These are phyloP conservation scores for Elaeis oleifera DNA, from an alignment of 202 grass and related monocot genomes.

Conservation along the genomic window DNA sequence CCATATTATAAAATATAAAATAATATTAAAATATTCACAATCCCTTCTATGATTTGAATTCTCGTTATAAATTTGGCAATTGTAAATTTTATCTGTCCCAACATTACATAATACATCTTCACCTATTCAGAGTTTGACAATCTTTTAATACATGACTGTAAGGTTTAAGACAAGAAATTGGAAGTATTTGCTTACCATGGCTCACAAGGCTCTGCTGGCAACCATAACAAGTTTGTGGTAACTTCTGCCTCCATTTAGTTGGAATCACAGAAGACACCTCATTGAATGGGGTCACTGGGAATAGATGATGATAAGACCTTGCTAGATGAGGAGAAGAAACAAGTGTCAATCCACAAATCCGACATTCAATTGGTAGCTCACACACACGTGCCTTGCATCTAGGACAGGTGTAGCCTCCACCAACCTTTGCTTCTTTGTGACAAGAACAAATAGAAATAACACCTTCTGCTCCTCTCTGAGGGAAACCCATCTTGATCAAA, in stretches of 20 bases:
- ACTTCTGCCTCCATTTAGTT: constrained; percentile 63
- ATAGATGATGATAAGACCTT: constrained; percentile 95
- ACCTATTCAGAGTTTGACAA: too few species aligned
- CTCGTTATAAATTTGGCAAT: too few species aligned
- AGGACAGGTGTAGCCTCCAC: constrained; percentile 90
- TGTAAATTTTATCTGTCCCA: too few species aligned
- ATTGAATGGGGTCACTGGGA: constrained; percentile 80
- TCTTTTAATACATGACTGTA: too few species aligned
- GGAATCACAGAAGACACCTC: constrained; percentile 50
- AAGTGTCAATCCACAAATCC: constrained; percentile 80
- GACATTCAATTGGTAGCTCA: constrained; percentile 85
- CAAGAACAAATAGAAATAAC: constrained; percentile 96
- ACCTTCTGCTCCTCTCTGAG: constrained; percentile 97
- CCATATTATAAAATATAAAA: too few species aligned
- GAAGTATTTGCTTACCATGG: constrained; percentile 43
- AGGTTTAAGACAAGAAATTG: background rate
- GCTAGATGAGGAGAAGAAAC: constrained; percentile 97
- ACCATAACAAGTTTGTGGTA: constrained; percentile 61
- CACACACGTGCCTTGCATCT: constrained; percentile 98
- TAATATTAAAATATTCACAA: too few species aligned
- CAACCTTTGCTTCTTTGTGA: constrained; percentile 79
- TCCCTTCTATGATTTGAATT: too few species aligned
- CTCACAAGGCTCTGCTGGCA: constrained; percentile 74
- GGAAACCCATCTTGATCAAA: constrained; percentile 99
- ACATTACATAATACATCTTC: too few species aligned